Conservation (phyloP, 2,329 filamentous ascomycete species). For the Pyrenochaeta sp. region DNA sequence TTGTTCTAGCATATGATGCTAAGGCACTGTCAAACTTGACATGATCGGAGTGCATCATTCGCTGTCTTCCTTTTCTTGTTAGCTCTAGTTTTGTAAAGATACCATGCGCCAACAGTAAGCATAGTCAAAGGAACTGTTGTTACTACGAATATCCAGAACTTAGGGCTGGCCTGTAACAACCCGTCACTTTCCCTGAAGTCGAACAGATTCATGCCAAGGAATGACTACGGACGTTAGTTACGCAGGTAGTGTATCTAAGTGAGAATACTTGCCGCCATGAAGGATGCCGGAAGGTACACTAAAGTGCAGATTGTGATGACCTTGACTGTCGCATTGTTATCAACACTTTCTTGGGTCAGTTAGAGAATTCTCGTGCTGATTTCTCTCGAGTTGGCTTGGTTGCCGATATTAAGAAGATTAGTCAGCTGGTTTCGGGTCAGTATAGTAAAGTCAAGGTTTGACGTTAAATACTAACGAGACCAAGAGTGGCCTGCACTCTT, state of each 20-base stretch:
- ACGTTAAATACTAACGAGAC: too few species aligned
- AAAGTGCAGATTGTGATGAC: conserved; percentile 22
- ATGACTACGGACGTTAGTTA: conserved; percentile 1
- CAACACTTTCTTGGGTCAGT: conserved; percentile 7
- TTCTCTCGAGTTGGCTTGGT: conserved; percentile 15
- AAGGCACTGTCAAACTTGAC: too few species aligned
- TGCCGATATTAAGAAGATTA: conserved; percentile 16
- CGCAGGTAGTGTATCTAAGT: background rate
- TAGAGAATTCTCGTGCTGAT: conserved; percentile 11
- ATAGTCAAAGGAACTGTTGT: conserved; percentile 15
- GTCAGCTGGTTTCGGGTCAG: too few species aligned
- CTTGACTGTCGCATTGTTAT: conserved; percentile 4
- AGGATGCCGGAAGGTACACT: conserved; percentile 24
- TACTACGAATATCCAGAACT: conserved; percentile 20
- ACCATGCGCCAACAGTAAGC: conserved; percentile 7
- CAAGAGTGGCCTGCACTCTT: too few species aligned
- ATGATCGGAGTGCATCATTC: too few species aligned
- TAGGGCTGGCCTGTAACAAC: conserved; percentile 1
- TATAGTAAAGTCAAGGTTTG: too few species aligned
- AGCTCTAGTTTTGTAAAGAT: conserved; percentile 1
- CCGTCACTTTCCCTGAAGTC: conserved; percentile 5
- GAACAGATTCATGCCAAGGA: conserved; percentile 24
- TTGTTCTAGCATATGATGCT: too few species aligned
- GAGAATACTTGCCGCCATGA: conserved; percentile 13
- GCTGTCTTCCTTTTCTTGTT: conserved; percentile 1